phyloP scores from a whole-genome alignment of 441 rosid species.

The Sinapis alba region DNA sequence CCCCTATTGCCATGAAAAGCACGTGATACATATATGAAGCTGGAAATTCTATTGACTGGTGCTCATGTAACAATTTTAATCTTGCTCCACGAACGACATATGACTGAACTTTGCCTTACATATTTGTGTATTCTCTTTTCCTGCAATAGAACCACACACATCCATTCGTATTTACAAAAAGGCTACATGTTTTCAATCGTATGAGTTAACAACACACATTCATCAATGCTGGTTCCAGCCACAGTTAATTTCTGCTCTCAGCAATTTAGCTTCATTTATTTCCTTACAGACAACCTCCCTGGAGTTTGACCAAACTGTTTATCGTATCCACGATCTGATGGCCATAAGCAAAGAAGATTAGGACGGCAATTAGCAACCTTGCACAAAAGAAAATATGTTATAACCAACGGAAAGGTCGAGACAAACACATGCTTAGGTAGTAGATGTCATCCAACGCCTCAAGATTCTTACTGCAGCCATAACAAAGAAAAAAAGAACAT shows the following conservation, averaged over 20 bases:
- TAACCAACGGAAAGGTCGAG: constrained; percentile 2
- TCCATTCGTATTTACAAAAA: neutral
- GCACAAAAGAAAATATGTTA: neutral
- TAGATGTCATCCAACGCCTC: no score
- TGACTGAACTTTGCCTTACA: no score
- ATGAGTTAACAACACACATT: constrained; percentile 26
- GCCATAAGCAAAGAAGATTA: constrained; percentile 17
- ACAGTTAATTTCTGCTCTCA: constrained; percentile 27
- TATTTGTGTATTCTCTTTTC: no score
- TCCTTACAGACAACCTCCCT: no score
- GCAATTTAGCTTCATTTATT: constrained; percentile 1
- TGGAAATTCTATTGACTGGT: no score
- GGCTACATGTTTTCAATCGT: constrained; percentile 9
- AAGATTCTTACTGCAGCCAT: constrained; percentile 71
- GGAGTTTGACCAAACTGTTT: no score
- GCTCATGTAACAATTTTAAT: no score
- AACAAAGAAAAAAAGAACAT: no score
- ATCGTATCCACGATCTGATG: neutral
- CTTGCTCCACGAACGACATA: no score
- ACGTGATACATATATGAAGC: no score
- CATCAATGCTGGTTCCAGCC: constrained; percentile 46
- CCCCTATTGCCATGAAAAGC: no score
- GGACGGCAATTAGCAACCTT: constrained; percentile 9
- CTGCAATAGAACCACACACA: no score
- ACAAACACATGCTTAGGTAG: constrained; percentile 71